These are phyloP conservation scores for Xylaria sp. DNA, from an alignment of 2,329 filamentous ascomycete genomes.

Conservation along the genomic window DNA sequence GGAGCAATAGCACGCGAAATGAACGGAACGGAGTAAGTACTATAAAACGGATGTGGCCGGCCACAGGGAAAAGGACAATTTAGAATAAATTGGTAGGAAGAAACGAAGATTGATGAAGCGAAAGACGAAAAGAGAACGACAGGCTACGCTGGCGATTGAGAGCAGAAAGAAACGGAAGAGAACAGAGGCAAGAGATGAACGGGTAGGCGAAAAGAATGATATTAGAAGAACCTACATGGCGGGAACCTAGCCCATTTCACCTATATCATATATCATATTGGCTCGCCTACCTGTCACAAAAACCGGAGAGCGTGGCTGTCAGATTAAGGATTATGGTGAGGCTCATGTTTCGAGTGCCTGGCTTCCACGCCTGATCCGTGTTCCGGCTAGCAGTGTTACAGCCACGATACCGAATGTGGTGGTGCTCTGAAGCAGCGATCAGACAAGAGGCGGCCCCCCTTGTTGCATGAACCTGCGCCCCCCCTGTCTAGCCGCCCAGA, in stretches of 20 bases:
- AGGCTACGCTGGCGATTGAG: conserved; percentile 41
- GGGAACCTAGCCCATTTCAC: not conserved
- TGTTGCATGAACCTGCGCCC: conserved; percentile 27
- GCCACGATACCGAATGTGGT: conserved; percentile 31
- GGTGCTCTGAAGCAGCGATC: conserved; percentile 40
- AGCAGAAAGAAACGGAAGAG: conserved; percentile 31
- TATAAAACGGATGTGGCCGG: conserved; percentile 44
- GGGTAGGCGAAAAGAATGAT: not conserved
- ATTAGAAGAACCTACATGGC: conserved; percentile 7
- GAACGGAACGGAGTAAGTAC: conserved; percentile 21
- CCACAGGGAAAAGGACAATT: conserved; percentile 35
- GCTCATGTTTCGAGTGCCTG: conserved; percentile 32
- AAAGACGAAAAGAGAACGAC: conserved; percentile 40
- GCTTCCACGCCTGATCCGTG: conserved; percentile 26
- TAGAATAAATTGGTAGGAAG: conserved; percentile 6
- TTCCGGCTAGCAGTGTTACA: conserved; percentile 29
- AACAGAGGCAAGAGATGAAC: conserved; percentile 18
- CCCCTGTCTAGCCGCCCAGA: conserved; percentile 34
- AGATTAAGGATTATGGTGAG: conserved; percentile 19
- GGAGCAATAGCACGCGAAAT: conserved; percentile 19
- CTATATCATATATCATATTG: not conserved
- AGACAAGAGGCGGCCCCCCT: conserved; percentile 35
- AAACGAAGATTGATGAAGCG: conserved; percentile 32
- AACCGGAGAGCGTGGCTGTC: not conserved
- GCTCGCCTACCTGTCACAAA: conserved; percentile 3